Percentiles rank a stretch among this genome's conserved stretches.
phyloP scores from a whole-genome alignment of 2,329 filamentous ascomycete species.

The Nemania serpens region DNA sequence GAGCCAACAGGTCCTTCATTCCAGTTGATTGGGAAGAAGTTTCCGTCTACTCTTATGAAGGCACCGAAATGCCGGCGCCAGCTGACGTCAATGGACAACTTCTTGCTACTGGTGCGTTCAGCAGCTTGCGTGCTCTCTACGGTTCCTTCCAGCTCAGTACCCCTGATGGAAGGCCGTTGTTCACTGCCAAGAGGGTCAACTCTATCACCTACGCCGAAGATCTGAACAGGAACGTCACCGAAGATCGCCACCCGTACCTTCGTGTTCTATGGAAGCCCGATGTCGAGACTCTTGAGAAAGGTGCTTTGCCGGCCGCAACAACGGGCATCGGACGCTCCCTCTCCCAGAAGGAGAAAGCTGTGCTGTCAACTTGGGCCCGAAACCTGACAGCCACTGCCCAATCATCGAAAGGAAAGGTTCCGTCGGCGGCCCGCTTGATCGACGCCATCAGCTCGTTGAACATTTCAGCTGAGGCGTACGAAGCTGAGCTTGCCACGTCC shows the following conservation, averaged over 20 bases:
- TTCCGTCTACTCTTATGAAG: conserved; percentile 21
- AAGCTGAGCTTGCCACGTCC: conserved; percentile 15
- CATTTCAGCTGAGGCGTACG: conserved; percentile 2
- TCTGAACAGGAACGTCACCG: conserved; percentile 15
- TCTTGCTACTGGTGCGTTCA: conserved; percentile 17
- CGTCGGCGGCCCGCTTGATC: background rate
- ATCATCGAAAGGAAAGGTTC: background rate
- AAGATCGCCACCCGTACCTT: conserved; percentile 22
- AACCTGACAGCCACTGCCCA: conserved; percentile 9
- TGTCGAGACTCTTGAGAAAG: conserved; percentile 13
- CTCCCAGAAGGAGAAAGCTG: conserved; percentile 15
- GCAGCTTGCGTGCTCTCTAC: conserved; percentile 15
- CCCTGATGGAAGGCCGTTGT: conserved; percentile 15
- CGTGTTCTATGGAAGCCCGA: conserved; percentile 26
- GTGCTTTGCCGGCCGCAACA: conserved; percentile 15
- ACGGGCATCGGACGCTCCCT: conserved; percentile 15
- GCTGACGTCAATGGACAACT: conserved; percentile 10
- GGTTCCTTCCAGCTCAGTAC: conserved; percentile 15
- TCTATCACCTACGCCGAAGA: conserved; percentile 22
- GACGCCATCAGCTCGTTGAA: conserved; percentile 6
- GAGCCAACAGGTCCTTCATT: conserved; percentile 19
- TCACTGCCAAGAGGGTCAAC: conserved; percentile 19
- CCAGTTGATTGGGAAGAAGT: conserved; percentile 20
- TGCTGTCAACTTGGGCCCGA: conserved; percentile 14
- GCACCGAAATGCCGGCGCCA: conserved; percentile 16